phyloP scores from a whole-genome alignment of 768 basidiomycete genomes.

The Tulasnella sp. region DNA sequence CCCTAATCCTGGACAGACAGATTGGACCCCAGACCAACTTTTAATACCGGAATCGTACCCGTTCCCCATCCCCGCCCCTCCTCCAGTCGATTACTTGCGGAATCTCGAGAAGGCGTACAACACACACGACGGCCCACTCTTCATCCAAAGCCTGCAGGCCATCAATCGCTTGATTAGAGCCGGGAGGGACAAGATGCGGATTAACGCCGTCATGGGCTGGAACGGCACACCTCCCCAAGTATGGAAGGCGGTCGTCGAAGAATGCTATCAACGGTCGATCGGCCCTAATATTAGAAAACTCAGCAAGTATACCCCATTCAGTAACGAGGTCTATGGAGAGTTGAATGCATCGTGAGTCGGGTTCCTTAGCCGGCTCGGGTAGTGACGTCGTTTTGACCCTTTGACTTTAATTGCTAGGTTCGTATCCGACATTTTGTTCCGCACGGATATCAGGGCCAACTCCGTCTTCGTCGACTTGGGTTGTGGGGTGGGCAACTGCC shows the following conservation, averaged over 20 bases:
- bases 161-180: conserved; percentile 60
- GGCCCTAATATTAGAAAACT: conserved; percentile 83
- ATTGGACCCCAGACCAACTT: conserved; percentile 31
- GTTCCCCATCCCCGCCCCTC: conserved; percentile 33
- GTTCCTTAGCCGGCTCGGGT: conserved; percentile 28
- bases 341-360: conserved; percentile 60
- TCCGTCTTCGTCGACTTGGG: conserved; percentile 81
- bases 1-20: not conserved
- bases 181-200: conserved; percentile 36
- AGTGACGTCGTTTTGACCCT: not conserved
- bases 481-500: conserved; percentile 80
- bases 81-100: conserved; percentile 45
- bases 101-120: conserved; percentile 66
- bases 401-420: conserved; percentile 39
- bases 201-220: conserved; percentile 25
- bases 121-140: conserved; percentile 65
- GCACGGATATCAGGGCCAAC: conserved; percentile 52
- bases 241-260: conserved; percentile 73
- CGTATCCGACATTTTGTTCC: conserved; percentile 54
- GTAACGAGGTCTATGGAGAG: conserved; percentile 79
- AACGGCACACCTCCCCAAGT: conserved; percentile 59
- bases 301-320: conserved; percentile 77
- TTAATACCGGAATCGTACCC: conserved; percentile 40
- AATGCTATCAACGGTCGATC: conserved; percentile 89
- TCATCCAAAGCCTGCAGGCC: conserved; percentile 54